Conservation (phyloP, 192 early-diverging fungal genomes). For the Podila horticola region DNA sequence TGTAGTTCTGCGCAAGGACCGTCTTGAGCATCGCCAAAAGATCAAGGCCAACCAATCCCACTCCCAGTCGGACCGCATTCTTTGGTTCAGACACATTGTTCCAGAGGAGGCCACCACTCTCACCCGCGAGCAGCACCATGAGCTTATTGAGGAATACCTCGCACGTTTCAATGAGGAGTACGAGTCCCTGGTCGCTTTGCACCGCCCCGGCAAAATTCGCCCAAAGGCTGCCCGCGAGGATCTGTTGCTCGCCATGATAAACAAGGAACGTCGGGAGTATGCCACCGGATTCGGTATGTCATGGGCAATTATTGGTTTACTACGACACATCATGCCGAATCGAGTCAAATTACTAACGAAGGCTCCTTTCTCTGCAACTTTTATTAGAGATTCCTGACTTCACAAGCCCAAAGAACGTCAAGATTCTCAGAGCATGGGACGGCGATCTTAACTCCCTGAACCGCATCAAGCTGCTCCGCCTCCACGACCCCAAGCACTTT, state of each 20-base stretch:
- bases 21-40: constrained; percentile 54
- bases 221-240: constrained; percentile 59
- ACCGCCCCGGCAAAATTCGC: constrained; percentile 51
- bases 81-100: constrained; percentile 66
- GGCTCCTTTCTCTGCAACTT: background rate
- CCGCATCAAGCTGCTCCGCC: constrained; percentile 55
- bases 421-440: constrained; percentile 60
- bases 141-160: constrained; percentile 54
- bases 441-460: constrained; percentile 63
- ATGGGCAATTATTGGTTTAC: constrained; percentile 1
- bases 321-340: constrained; percentile 29
- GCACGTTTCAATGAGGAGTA: constrained; percentile 60
- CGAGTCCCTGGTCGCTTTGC: constrained; percentile 46
- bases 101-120: constrained; percentile 49
- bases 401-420: constrained; percentile 61
- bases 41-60: constrained; percentile 25
- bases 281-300: constrained; percentile 62
- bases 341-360: constrained; percentile 28
- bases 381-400: constrained; percentile 64
- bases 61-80: constrained; percentile 53
- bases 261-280: constrained; percentile 61
- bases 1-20: constrained; percentile 60
- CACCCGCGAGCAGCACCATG: constrained; percentile 29
- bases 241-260: constrained; percentile 53
- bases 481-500: constrained; percentile 49